phyloP scores from a whole-genome alignment of 805 yeast genomes.

The Barnettozyma wickerhamii region DNA sequence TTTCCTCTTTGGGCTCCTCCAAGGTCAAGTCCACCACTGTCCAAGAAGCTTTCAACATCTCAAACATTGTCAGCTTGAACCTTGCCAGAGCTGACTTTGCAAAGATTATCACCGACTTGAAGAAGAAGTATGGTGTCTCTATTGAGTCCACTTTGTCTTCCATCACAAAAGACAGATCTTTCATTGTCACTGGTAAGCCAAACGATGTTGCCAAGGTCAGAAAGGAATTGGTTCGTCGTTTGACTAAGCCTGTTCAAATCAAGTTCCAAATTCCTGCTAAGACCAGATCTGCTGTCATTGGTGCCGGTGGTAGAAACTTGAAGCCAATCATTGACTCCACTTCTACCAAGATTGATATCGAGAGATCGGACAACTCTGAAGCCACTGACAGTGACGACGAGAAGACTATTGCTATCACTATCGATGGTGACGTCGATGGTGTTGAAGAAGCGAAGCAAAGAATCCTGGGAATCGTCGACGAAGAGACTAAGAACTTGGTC shows the following conservation, averaged over 20 bases:
- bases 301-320: constrained; percentile 78
- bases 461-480: constrained; percentile 69
- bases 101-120: constrained; percentile 60
- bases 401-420: constrained; percentile 48
- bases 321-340: constrained; percentile 71
- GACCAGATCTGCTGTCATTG: constrained; percentile 76
- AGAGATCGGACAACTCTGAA: constrained; percentile 35
- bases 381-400: constrained; percentile 58
- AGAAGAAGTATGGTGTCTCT: constrained; percentile 55
- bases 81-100: constrained; percentile 63
- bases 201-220: constrained; percentile 65
- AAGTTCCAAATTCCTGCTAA: constrained; percentile 69
- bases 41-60: constrained; percentile 78
- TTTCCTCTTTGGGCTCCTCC: constrained; percentile 24
- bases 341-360: constrained; percentile 69
- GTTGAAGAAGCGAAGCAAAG: constrained; percentile 66
- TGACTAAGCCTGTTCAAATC: constrained; percentile 68
- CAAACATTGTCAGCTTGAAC: constrained; percentile 61
- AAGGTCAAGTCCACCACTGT: constrained; percentile 48
- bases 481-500: constrained; percentile 59
- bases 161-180: constrained; percentile 73
- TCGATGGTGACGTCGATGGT: constrained; percentile 85
- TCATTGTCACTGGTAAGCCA: constrained; percentile 73
- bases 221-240: constrained; percentile 66
- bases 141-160: constrained; percentile 82